Evolutionary conservation across 2,329 filamentous ascomycete species (phyloP).

Genomic region (Neobulgaria alba): DNA sequence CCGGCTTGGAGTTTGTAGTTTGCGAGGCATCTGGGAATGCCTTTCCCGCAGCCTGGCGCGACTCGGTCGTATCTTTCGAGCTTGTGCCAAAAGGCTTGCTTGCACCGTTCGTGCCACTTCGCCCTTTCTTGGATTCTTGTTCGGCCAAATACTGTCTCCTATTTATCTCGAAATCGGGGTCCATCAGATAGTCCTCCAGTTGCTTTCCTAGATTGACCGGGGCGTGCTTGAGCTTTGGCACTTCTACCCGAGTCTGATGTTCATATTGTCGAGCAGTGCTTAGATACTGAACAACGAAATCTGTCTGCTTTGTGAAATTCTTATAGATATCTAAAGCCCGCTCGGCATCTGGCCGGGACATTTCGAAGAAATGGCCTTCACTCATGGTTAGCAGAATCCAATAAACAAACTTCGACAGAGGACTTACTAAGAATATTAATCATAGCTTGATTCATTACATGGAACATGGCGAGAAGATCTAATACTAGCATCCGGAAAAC

Average conservation of each 20-base stretch:
- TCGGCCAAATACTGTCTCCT: slow-evolving; percentile 85
- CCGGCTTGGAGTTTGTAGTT: slow-evolving; percentile 34
- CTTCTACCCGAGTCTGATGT: slow-evolving; percentile 83
- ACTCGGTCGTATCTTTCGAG: slow-evolving; percentile 29
- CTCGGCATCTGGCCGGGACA: slow-evolving; percentile 91
- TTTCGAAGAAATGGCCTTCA: slow-evolving; percentile 91
- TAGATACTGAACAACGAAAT: slow-evolving; percentile 85
- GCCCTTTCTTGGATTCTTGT: slow-evolving; percentile 58
- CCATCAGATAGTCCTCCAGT: slow-evolving; percentile 87
- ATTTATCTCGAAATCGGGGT: slow-evolving; percentile 91
- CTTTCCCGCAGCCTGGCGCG: slow-evolving; percentile 20
- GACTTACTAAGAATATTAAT: slow-evolving; percentile 85
- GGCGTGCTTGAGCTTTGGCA: slow-evolving; percentile 94
- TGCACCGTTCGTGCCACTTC: slow-evolving; percentile 21
- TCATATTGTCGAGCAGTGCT: slow-evolving; percentile 83
- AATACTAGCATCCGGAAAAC: slow-evolving; percentile 87
- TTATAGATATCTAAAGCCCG: slow-evolving; percentile 88
- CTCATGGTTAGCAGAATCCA: neutral
- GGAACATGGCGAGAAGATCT: slow-evolving; percentile 83
- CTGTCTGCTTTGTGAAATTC: slow-evolving; percentile 83
- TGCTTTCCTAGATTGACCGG: slow-evolving; percentile 84
- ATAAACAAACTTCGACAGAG: neutral
- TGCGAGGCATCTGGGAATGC: slow-evolving; percentile 25
- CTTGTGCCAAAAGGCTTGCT: slow-evolving; percentile 37
- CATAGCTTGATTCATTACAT: slow-evolving; percentile 91